Base-by-base conservation (phyloP, 768 basidiomycete genomes). In the Amanita muscaria region DNA sequence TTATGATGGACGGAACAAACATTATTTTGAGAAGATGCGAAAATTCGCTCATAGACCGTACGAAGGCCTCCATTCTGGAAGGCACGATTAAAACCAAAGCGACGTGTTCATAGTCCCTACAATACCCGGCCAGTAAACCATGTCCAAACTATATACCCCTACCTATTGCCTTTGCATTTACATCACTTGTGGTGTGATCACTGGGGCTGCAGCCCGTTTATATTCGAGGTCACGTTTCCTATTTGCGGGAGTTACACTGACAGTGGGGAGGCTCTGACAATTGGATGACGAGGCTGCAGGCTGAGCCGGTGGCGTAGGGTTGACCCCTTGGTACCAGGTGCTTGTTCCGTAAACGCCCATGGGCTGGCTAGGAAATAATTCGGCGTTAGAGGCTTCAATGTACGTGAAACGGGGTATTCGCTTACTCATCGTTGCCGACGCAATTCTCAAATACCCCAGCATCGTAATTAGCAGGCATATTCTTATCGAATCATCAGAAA, bases 301-400 rank as follows among this genome's bases (percentile, higher is more conserved):
- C 54, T 82, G 79, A 5, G 80, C 62, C 7, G 68, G 10, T 5
- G 85, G 82, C 1, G 79, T 84, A 1, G 69, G 67, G 1, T 63
- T 65, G 35, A 69, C 59, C 15, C 80, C 80, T 59, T 89, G 87
- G 59, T 59, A 61, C 72, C 76, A 85, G 3, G 81, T 84, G 49
- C 80, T 84, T 7, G 74, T 72, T 46, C 79, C 80, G 52, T 85
- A 83, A 14, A 85, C 75, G 36, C 82, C 83, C 79, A 82, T 82
- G 0, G 81, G 78, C 50, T 59, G 56, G 42, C 69, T 72, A 32
- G 18, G 37, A 35, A 44, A 24, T 16, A 19, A 16, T 41, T 51
- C 32, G 50, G 24, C 22, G 48, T 19, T 25, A 10, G 18, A 22
- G 21, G 22, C 14, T 23, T 23, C 22, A 41, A 21, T n/a, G 31